phyloP scores from a whole-genome alignment of 768 basidiomycete species.

The Boletus patriciae region DNA sequence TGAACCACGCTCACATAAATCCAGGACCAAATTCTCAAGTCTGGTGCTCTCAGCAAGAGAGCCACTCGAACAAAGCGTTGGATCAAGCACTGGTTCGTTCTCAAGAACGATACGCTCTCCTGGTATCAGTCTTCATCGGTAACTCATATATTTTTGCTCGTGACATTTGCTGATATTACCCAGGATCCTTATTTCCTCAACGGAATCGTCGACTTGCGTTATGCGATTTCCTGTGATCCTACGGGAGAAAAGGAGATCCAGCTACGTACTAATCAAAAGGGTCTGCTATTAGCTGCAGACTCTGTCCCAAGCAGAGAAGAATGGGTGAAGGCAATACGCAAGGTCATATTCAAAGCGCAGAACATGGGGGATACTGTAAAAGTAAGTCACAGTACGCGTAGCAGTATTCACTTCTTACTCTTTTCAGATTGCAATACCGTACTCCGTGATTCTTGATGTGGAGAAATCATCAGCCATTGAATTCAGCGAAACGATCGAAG shows the following conservation, averaged over 20 bases:
- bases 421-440: slow-evolving; percentile 85
- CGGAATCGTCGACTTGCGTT: slow-evolving; percentile 93
- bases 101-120: slow-evolving; percentile 93
- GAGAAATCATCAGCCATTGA: slow-evolving; percentile 88
- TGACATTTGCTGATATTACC: slow-evolving; percentile 3
- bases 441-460: slow-evolving; percentile 84
- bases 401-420: slow-evolving; percentile 4
- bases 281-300: slow-evolving; percentile 68
- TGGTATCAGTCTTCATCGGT: slow-evolving; percentile 97
- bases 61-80: slow-evolving; percentile 87
- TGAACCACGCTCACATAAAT: slow-evolving; percentile 13
- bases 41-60: slow-evolving; percentile 86
- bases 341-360: slow-evolving; percentile 93
- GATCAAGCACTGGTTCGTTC: slow-evolving; percentile 94
- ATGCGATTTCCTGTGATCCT: slow-evolving; percentile 87
- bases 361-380: slow-evolving; percentile 97
- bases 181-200: slow-evolving; percentile 98
- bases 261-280: slow-evolving; percentile 79
- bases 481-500: slow-evolving; percentile 94
- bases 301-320: slow-evolving; percentile 84
- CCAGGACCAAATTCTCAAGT: slow-evolving; percentile 91
- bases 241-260: slow-evolving; percentile 77
- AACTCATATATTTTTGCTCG: slow-evolving; percentile 25
- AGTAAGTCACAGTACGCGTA: slow-evolving; percentile 40
- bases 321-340: slow-evolving; percentile 94